Evolutionary conservation across 2,329 filamentous ascomycete species (phyloP), one percentile per base, ranked within the genome.

Genomic region (Calonectria crousiana): DNA sequence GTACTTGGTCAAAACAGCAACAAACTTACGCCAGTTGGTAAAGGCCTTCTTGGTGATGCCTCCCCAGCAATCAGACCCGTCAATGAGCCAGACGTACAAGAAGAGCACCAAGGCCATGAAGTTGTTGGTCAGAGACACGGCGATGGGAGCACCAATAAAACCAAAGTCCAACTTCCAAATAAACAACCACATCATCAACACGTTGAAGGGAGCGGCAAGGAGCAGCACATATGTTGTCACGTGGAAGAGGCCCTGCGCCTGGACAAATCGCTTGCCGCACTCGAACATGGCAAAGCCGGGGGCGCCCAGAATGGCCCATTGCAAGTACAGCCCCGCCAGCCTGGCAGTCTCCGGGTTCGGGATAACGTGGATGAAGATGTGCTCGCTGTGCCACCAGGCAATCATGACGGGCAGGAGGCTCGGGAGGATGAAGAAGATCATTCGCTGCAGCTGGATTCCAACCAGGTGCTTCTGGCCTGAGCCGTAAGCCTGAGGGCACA

Each of bases 401-500:
- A 93, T 81, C 8, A 89, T 91, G 77, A 97, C 93, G 0, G 95
- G 95, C 23, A 95, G 88, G 1, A 92, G 93, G 76, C 95, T 89
- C 2, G 89, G 82, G 87, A 93, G 93, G 2, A 97, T 88, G 81
- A 97, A 96, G 81, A 89, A 93, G 1, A 94, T 88, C 94, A 96
- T 96, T 71, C 94, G 90, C 84, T 97, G 94, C 75, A 95, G 89
- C 79, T 97, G 94, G 66, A 97, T 84, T 1, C 95, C 95, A 13
- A 98, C 96, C 4, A 98, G 90, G 78, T 96, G 94, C 82, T 94
- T 97, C 82, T 93, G 94, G 0, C 96, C 96, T 0, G 95, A 97
- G 2, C 96, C 96, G 82, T 97, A 98, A 0, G 96, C 96, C 84
- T 98, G 96, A 0, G 96, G 92, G 83, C 96, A 98, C 2, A 98